These are phyloP conservation scores for Pseudogymnoascus sp. DNA, from an alignment of 2,329 filamentous ascomycete species.

Conservation along the genomic window DNA sequence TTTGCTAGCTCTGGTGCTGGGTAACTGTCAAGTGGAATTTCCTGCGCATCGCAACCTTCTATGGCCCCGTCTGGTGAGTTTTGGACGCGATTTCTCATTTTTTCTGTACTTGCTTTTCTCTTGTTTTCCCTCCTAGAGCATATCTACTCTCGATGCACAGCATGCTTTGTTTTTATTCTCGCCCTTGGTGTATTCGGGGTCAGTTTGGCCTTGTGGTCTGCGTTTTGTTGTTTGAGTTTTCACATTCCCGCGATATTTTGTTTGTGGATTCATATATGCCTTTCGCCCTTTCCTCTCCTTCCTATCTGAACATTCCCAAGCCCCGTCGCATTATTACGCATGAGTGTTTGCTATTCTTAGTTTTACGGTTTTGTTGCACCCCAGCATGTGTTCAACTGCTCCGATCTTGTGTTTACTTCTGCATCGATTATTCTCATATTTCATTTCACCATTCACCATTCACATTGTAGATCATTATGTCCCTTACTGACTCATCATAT, in stretches of 20 bases:
- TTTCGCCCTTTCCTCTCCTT: not conserved
- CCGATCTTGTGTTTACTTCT: not conserved
- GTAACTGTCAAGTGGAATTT: constrained; percentile 59
- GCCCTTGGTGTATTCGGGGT: not conserved
- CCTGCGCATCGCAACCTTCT: constrained; percentile 68
- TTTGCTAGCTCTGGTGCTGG: constrained; percentile 66
- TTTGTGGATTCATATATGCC: not conserved
- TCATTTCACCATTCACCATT: not conserved
- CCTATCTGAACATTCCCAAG: not conserved
- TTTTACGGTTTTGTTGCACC: not conserved
- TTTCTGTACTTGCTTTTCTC: not conserved
- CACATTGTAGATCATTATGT: not conserved
- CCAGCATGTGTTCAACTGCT: not conserved
- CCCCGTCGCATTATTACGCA: not conserved
- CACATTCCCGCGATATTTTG: not conserved
- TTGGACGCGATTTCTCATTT: not conserved
- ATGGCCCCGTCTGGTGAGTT: constrained; percentile 60
- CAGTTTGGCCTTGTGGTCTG: not conserved
- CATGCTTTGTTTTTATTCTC: not conserved
- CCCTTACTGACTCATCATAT: constrained; percentile 16
- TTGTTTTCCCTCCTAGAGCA: not conserved
- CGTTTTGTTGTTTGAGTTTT: not conserved
- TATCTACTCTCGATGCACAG: not conserved
- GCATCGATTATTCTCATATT: not conserved
- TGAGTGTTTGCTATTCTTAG: not conserved